Conservation (phyloP, 2,329 filamentous ascomycete genomes). For the Chalaropsis ovoidea region DNA sequence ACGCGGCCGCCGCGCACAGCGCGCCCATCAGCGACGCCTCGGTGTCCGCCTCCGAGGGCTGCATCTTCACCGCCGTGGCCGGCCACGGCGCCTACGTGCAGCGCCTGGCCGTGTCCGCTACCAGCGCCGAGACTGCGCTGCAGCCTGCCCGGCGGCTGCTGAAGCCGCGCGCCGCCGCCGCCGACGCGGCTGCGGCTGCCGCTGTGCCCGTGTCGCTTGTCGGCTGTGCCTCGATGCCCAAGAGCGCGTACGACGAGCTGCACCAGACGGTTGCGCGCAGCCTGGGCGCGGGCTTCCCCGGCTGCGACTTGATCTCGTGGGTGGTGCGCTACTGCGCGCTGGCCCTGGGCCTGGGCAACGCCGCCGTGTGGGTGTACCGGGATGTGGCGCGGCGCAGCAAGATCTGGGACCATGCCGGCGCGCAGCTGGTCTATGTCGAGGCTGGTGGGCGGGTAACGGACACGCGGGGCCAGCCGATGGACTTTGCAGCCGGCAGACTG, state of each 20-base stretch:
- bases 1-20: slow-evolving; percentile 35
- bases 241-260: slow-evolving; percentile 41
- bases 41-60: slow-evolving; percentile 39
- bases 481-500: slow-evolving; percentile 40
- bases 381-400: slow-evolving; percentile 41
- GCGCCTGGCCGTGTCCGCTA: slow-evolving; percentile 31
- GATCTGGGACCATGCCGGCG: slow-evolving; percentile 51
- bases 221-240: slow-evolving; percentile 39
- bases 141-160: slow-evolving; percentile 31
- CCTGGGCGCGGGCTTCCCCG: slow-evolving; percentile 38
- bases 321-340: slow-evolving; percentile 46
- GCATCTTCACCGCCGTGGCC: slow-evolving; percentile 42
- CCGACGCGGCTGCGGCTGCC: background rate
- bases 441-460: slow-evolving; percentile 47
- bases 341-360: slow-evolving; percentile 44
- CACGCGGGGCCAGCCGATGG: slow-evolving; percentile 42
- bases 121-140: slow-evolving; percentile 24
- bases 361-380: slow-evolving; percentile 49
- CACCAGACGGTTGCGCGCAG: slow-evolving; percentile 38
- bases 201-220: slow-evolving; percentile 36
- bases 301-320: slow-evolving; percentile 47
- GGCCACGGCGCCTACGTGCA: slow-evolving; percentile 42
- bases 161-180: background rate
- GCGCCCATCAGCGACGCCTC: slow-evolving; percentile 38
- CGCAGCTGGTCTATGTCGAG: slow-evolving; percentile 50